Conservation (phyloP, 2,329 filamentous ascomycete species). For the Diaporthe vexans region DNA sequence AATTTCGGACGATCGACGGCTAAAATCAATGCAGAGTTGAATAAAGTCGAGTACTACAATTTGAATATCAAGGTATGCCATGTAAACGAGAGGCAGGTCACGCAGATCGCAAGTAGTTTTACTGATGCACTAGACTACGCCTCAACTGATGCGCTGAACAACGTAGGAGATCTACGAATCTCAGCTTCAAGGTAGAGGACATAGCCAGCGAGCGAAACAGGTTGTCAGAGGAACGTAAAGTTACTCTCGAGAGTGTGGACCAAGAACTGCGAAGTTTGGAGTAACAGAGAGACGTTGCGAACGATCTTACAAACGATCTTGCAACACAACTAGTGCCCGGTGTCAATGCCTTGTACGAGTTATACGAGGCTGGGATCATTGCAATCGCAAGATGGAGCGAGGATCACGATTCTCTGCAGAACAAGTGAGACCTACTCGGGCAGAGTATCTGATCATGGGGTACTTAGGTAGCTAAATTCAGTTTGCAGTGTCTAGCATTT, state of each 20-base stretch:
- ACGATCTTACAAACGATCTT: background rate
- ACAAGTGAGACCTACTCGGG: background rate
- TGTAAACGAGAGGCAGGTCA: background rate
- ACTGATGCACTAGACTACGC: background rate
- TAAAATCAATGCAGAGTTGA: background rate
- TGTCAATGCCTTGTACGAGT: background rate
- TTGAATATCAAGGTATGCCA: background rate
- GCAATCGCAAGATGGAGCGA: background rate
- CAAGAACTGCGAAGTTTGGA: background rate
- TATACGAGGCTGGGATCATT: background rate
- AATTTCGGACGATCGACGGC: background rate
- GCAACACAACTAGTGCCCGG: background rate
- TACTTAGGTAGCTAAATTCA: background rate
- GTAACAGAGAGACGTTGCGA: background rate
- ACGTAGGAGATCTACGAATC: background rate
- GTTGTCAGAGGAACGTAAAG: background rate
- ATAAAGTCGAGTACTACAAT: background rate
- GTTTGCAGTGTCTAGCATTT: background rate
- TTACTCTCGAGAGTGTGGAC: background rate
- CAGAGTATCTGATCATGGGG: background rate
- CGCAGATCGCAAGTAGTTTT: background rate
- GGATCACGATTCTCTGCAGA: background rate
- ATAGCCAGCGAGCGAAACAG: background rate
- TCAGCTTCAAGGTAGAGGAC: background rate
- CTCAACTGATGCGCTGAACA: background rate